These are phyloP conservation scores for Trypanosoma scelopori DNA, from an alignment of 208 protist species.

Conservation along the genomic window DNA sequence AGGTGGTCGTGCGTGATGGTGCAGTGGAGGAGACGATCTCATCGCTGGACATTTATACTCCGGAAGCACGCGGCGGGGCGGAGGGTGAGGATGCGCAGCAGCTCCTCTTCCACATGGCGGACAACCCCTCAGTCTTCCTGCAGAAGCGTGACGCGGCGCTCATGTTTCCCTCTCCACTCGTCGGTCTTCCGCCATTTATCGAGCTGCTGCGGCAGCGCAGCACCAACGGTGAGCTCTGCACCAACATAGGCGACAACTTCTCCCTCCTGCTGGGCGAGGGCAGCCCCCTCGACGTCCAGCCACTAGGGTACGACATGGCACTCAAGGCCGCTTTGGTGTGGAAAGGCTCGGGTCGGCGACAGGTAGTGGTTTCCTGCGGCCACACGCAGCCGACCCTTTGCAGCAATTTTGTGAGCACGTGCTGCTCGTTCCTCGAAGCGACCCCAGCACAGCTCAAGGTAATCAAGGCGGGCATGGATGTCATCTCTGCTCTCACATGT, in stretches of 20 bases:
- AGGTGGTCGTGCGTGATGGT: slow-evolving; percentile 15
- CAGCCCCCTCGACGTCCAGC: slow-evolving; percentile 1
- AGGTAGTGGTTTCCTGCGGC: slow-evolving; percentile 18
- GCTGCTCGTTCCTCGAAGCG: not conserved
- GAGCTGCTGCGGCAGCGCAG: slow-evolving; percentile 22
- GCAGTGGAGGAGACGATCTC: slow-evolving; percentile 16
- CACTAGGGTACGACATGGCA: slow-evolving; percentile 9
- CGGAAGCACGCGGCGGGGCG: not conserved
- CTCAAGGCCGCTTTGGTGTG: slow-evolving; percentile 19
- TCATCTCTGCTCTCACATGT: slow-evolving; percentile 24
- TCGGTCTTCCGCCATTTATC: slow-evolving; percentile 25
- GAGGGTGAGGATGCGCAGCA: not conserved
- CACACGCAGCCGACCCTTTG: slow-evolving; percentile 3
- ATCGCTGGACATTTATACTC: slow-evolving; percentile 18
- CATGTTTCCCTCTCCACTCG: slow-evolving; percentile 27
- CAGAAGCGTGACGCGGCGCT: slow-evolving; percentile 15
- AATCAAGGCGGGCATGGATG: slow-evolving; percentile 10
- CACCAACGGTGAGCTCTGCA: slow-evolving; percentile 7
- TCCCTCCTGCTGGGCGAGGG: slow-evolving; percentile 17
- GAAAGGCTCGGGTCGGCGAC: slow-evolving; percentile 4
- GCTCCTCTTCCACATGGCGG: slow-evolving; percentile 15
- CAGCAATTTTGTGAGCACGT: not conserved
- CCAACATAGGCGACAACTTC: slow-evolving; percentile 28
- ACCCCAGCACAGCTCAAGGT: slow-evolving; percentile 2
- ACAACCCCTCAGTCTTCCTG: slow-evolving; percentile 16